A percentile compares a stretch with the other conserved stretches of the same genome.
Conservation (phyloP, 1,284 basidiomycete genomes). For the Chalciporus piperatoides region DNA sequence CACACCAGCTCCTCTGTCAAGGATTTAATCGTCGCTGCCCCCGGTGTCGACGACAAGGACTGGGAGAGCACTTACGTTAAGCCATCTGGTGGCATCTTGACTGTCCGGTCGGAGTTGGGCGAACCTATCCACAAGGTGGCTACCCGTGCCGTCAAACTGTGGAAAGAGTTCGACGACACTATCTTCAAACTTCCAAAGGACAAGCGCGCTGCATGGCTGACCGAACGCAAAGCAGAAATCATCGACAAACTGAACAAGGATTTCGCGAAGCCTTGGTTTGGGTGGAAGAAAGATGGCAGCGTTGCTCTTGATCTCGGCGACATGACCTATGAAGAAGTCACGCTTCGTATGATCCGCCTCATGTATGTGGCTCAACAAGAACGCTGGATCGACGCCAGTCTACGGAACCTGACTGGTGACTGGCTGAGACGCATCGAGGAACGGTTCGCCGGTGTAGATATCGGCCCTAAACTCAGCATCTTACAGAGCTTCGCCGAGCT, state of each 20-base stretch:
- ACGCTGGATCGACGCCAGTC: constrained; percentile 93
- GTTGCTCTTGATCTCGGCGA: constrained; percentile 86
- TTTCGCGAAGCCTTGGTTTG: constrained; percentile 97
- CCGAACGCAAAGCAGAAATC: constrained; percentile 84
- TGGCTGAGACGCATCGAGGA: constrained; percentile 97
- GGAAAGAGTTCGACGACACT: constrained; percentile 97
- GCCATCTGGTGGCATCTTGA: constrained; percentile 94
- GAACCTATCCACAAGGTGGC: constrained; percentile 99
- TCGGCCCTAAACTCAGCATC: constrained; percentile 75
- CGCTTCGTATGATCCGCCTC: constrained; percentile 84
- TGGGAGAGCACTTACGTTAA: constrained; percentile 97
- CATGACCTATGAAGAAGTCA: constrained; percentile 99
- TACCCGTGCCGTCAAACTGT: constrained; percentile 92
- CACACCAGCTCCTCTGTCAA: constrained; percentile 94
- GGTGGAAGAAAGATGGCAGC: constrained; percentile 86
- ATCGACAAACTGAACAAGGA: constrained; percentile 92
- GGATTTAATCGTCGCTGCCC: constrained; percentile 91
- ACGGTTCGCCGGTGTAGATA: constrained; percentile 92
- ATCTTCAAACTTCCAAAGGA: constrained; percentile 95
- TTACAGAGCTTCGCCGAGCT: constrained; percentile 88
- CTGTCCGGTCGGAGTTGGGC: constrained; percentile 95
- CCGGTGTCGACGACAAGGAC: constrained; percentile 86
- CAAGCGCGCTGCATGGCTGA: constrained; percentile 88
- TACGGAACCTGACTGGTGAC: constrained; percentile 94
- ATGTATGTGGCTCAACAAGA: constrained; percentile 92